phyloP scores from a whole-genome alignment of 176 grass and related monocot species.

The Musa troglodytarum region DNA sequence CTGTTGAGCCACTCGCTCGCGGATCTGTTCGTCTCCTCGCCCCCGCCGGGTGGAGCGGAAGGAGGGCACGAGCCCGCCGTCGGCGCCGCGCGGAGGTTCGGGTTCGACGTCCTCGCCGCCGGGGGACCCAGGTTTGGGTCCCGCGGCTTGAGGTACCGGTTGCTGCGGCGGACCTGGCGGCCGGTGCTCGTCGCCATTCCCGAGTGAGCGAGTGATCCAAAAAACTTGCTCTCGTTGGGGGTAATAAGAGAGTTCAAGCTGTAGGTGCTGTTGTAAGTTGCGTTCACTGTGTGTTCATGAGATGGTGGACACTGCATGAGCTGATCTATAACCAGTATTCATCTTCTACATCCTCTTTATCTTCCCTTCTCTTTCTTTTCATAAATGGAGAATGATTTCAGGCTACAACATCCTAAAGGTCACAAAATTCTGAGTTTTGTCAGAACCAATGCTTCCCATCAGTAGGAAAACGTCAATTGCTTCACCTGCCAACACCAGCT shows the following conservation, averaged over 20 bases:
- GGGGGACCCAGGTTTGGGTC: conserved; percentile 43
- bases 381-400: neutral
- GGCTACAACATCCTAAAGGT: no score
- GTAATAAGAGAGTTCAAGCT: neutral
- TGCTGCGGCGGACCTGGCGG: conserved; percentile 58
- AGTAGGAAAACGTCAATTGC: neutral
- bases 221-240: neutral
- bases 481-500: neutral
- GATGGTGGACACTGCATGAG: no score
- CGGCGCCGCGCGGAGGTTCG: conserved; percentile 20
- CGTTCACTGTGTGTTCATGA: neutral
- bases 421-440: no score
- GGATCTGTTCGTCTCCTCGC: conserved; percentile 68
- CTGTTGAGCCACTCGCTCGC: conserved; percentile 37
- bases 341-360: no score
- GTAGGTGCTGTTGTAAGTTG: neutral
- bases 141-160: conserved; percentile 40
- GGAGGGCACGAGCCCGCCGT: neutral
- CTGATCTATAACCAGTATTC: no score
- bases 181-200: conserved; percentile 79
- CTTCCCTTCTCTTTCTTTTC: neutral
- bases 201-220: conserved; percentile 34
- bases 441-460: no score
- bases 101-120: neutral
- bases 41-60: conserved; percentile 11